Evolutionary conservation across 2,329 filamentous ascomycete species (phyloP).

Genomic region (Claviceps africana): DNA sequence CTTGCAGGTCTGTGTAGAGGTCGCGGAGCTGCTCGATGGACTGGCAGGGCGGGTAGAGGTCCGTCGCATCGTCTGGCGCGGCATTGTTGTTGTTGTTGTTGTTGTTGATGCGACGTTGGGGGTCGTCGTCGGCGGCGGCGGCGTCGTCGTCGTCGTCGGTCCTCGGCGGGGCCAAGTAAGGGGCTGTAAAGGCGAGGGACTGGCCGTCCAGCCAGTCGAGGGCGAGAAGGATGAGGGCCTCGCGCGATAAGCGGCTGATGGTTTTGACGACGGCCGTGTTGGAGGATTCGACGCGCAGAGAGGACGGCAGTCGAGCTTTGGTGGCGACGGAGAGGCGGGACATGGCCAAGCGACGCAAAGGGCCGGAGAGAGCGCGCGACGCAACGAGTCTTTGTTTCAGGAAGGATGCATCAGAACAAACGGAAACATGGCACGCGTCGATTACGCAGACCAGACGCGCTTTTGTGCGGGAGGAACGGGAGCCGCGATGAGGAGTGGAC

Average conservation of each 20-base stretch:
- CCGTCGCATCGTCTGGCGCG: conserved; percentile 44
- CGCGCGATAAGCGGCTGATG: conserved; percentile 55
- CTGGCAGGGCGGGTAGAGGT: conserved; percentile 53
- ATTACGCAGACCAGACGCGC: not conserved
- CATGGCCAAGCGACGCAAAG: conserved; percentile 21
- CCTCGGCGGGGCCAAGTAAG: conserved; percentile 16
- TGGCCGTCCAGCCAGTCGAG: conserved; percentile 64
- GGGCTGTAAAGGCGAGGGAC: conserved; percentile 41
- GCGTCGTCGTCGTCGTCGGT: conserved; percentile 25
- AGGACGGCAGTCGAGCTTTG: conserved; percentile 55
- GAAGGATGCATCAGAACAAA: not conserved
- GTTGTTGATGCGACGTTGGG: conserved; percentile 15
- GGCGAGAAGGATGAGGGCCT: conserved; percentile 56
- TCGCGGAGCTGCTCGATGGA: conserved; percentile 54
- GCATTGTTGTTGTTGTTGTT: not conserved
- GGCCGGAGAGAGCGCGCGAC: not conserved
- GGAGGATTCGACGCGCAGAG: conserved; percentile 51
- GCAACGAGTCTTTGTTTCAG: not conserved
- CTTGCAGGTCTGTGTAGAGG: conserved; percentile 46
- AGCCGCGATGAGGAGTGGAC: not conserved
- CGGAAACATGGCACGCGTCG: not conserved
- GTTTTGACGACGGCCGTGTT: conserved; percentile 52
- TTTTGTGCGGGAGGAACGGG: not conserved
- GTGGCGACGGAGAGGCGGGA: conserved; percentile 53
- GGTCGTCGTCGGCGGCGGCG: no score